Conservation (phyloP, 371 early-diverging fungal species). For the Mortierella sp. region DNA sequence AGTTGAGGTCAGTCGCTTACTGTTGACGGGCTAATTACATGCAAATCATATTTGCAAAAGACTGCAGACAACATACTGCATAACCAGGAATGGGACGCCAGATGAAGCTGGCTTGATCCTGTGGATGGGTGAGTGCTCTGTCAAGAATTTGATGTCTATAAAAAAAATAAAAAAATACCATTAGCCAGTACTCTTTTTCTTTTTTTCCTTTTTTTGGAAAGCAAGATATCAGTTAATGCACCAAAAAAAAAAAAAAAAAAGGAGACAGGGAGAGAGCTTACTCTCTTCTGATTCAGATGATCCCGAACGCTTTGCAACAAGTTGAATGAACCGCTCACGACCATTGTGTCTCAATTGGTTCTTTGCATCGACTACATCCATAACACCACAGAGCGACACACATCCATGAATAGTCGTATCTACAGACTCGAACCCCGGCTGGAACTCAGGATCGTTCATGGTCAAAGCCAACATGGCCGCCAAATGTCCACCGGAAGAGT, state of each 20-base stretch:
- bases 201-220: background rate
- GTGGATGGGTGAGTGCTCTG: conserved; percentile 59
- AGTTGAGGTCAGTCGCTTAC: too few species aligned
- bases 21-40: too few species aligned
- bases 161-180: background rate
- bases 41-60: too few species aligned
- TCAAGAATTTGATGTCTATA: conserved; percentile 55
- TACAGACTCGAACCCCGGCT: conserved; percentile 76
- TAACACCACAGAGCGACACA: conserved; percentile 57
- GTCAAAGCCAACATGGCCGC: conserved; percentile 75
- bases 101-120: conserved; percentile 28
- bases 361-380: conserved; percentile 55
- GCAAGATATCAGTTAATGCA: background rate
- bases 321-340: conserved; percentile 52
- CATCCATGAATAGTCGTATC: conserved; percentile 75
- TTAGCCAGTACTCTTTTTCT: too few species aligned
- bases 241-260: background rate
- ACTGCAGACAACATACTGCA: conserved; percentile 54
- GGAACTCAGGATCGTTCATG: conserved; percentile 67
- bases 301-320: conserved; percentile 49
- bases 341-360: conserved; percentile 19
- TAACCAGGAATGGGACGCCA: conserved; percentile 47
- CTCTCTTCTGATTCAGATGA: conserved; percentile 33
- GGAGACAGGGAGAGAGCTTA: conserved; percentile 11
- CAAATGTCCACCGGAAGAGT: conserved; percentile 77